These are phyloP conservation scores for Barnettozyma populi DNA, from an alignment of 805 yeast species.

Conservation along the genomic window DNA sequence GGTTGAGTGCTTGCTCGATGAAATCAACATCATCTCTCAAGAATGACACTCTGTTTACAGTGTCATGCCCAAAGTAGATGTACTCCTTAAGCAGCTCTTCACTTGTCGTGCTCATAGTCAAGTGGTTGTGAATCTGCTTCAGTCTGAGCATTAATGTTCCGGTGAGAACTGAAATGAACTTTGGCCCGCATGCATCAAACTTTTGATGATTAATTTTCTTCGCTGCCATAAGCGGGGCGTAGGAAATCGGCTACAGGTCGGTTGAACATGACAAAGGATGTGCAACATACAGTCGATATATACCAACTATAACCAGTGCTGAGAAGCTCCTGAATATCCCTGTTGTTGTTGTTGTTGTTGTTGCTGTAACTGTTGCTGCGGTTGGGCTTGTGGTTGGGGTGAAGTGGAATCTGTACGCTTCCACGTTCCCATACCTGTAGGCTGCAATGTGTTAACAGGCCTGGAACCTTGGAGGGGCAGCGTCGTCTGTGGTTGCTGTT, in stretches of 20 bases:
- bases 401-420: not conserved
- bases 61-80: constrained; percentile 43
- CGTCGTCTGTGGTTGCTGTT: constrained; percentile 3
- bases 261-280: not conserved
- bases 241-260: no score
- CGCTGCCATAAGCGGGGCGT: no score
- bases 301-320: constrained; percentile 13
- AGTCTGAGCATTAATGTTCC: not conserved
- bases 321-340: constrained; percentile 8
- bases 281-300: not conserved
- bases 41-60: constrained; percentile 53
- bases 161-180: not conserved
- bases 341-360: constrained; percentile 11
- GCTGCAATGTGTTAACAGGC: not conserved
- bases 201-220: not conserved
- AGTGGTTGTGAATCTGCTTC: constrained; percentile 1
- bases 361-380: constrained; percentile 3
- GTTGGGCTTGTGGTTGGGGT: constrained; percentile 6
- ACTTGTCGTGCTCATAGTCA: constrained; percentile 1
- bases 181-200: not conserved
- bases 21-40: constrained; percentile 47
- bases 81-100: constrained; percentile 6
- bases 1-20: constrained; percentile 35
- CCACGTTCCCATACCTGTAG: not conserved
- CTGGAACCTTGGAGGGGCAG: not conserved